Percentiles rank a stretch among this genome's conserved stretches.
Evolutionary conservation across 805 yeast species (phyloP).

Genomic region (Suhomyces sp.): DNA sequence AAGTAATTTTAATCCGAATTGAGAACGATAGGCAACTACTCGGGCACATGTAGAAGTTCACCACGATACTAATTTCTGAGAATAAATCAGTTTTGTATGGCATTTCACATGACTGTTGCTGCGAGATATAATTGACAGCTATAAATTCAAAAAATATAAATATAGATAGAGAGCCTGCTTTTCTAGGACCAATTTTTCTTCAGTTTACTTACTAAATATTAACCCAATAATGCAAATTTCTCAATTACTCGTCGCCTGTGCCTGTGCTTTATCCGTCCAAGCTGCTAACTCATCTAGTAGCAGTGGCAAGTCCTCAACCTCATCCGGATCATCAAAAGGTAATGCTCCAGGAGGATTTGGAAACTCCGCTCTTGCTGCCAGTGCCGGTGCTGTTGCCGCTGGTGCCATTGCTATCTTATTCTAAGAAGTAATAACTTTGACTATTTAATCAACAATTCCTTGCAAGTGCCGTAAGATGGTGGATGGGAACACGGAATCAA

Average conservation of each 20-base stretch:
- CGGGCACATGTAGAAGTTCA: background rate
- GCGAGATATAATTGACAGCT: background rate
- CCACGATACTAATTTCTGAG: background rate
- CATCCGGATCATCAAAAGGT: background rate
- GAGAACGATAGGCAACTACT: background rate
- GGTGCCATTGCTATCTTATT: slow-evolving; percentile 11
- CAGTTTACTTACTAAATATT: background rate
- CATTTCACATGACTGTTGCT: background rate
- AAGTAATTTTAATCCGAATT: background rate
- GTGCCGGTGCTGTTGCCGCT: slow-evolving; percentile 12
- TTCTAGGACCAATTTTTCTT: background rate
- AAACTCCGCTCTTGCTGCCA: slow-evolving; percentile 8
- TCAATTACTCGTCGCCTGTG: slow-evolving; percentile 15
- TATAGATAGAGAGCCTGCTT: background rate
- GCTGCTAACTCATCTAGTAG: slow-evolving; percentile 20
- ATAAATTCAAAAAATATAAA: background rate
- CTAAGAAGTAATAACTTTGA: slow-evolving; percentile 1
- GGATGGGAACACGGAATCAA: background rate
- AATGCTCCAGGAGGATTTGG: slow-evolving; percentile 15
- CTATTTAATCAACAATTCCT: background rate
- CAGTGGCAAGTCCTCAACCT: slow-evolving; percentile 7
- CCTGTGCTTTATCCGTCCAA: slow-evolving; percentile 19
- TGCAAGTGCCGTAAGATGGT: background rate
- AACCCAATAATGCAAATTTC: slow-evolving; percentile 17
- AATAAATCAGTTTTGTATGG: background rate